Percentiles rank a stretch among this genome's conserved stretches.
Evolutionary conservation across 2,329 filamentous ascomycete genomes (phyloP).

Genomic region (Colletotrichum aenigma): DNA sequence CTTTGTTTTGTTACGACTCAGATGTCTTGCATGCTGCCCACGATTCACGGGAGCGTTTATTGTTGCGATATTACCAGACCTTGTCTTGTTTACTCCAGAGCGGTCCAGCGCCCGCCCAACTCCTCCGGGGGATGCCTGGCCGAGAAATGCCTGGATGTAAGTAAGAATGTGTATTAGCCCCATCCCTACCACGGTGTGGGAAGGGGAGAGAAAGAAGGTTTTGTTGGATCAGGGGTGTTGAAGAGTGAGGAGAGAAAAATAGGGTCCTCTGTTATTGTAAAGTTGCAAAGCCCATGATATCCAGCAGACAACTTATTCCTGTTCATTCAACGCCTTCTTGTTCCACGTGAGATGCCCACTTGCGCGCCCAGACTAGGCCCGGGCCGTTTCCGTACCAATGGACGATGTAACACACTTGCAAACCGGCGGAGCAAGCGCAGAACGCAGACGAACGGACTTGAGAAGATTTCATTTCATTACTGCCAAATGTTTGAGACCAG

Average conservation of each 20-base stretch:
- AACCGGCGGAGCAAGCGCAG: neutral
- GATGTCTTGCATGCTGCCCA: constrained; percentile 35
- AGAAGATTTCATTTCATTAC: neutral
- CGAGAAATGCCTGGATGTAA: neutral
- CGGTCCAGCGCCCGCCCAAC: neutral
- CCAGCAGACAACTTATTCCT: constrained; percentile 16
- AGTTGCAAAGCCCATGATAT: constrained; percentile 18
- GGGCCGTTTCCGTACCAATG: neutral
- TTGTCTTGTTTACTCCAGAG: constrained; percentile 11
- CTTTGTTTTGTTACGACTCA: constrained; percentile 27
- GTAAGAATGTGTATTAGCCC: neutral
- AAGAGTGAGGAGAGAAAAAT: neutral
- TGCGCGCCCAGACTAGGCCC: neutral
- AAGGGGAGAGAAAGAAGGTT: neutral
- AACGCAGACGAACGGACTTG: neutral
- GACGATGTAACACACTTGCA: neutral
- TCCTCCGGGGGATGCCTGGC: neutral
- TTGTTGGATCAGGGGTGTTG: constrained; percentile 3
- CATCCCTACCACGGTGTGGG: neutral
- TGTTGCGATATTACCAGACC: constrained; percentile 7
- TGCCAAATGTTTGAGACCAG: neutral
- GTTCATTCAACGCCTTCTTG: neutral
- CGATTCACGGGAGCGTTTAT: constrained; percentile 32
- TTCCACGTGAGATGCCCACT: neutral
- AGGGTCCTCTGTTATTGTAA: constrained; percentile 6